Conservation (phyloP, 164 flowering plant species). For the Chimonanthus salicifolius region DNA sequence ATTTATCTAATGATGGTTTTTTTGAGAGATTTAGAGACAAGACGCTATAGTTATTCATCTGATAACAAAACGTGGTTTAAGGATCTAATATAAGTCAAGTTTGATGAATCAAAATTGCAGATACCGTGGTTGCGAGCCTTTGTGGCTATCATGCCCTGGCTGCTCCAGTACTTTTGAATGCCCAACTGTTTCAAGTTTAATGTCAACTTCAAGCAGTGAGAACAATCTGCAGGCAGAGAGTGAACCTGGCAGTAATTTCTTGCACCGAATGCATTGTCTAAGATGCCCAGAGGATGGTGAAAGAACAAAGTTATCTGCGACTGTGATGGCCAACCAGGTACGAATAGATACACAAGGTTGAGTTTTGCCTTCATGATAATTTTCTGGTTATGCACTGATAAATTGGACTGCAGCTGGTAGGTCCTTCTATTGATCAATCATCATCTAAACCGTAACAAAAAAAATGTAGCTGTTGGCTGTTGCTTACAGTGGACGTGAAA, state of each 20-base stretch:
- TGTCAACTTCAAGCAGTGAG: slow-evolving; percentile 28
- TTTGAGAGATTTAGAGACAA: neutral
- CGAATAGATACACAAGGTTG: neutral
- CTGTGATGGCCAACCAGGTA: slow-evolving; percentile 89
- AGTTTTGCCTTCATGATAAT: neutral
- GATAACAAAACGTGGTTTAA: neutral
- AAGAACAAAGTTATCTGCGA: slow-evolving; percentile 54
- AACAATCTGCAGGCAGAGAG: slow-evolving; percentile 27
- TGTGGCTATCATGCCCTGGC: slow-evolving; percentile 78
- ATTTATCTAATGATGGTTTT: neutral
- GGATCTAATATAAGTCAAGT: slow-evolving; percentile 2
- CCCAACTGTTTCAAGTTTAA: slow-evolving; percentile 52
- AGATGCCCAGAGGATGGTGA: slow-evolving; percentile 75
- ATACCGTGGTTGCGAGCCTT: slow-evolving; percentile 71
- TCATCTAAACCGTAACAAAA: neutral
- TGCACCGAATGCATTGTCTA: slow-evolving; percentile 65
- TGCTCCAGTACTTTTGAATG: slow-evolving; percentile 78
- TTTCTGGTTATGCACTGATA: neutral
- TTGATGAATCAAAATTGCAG: slow-evolving; percentile 39
- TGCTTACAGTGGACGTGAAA: neutral
- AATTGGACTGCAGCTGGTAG: neutral
- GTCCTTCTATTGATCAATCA: neutral
- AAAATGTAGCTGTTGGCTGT: neutral
- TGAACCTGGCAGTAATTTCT: slow-evolving; percentile 36
- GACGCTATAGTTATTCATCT: too few relatives aligned